A percentile compares a stretch with the other conserved stretches of the same genome.
phyloP scores from a whole-genome alignment of 805 yeast species.

The Ogataea methanolica region DNA sequence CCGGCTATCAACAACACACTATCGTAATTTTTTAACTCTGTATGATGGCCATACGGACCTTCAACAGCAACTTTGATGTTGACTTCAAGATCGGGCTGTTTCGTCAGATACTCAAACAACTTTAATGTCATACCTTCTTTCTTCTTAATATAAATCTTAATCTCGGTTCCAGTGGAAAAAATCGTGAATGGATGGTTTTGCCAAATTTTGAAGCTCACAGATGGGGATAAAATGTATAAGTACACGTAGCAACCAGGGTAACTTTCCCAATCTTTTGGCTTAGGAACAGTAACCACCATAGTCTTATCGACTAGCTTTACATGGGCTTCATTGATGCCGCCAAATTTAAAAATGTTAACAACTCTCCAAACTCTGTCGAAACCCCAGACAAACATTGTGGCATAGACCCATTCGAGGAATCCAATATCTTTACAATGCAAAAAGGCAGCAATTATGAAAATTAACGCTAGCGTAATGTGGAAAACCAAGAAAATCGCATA shows the following conservation, averaged over 20 bases:
- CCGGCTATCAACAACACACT: conserved; percentile 46
- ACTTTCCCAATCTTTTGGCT: conserved; percentile 41
- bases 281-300: conserved; percentile 31
- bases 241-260: conserved; percentile 59
- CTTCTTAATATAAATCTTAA: conserved; percentile 41
- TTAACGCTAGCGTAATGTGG: conserved; percentile 41
- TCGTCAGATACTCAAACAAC: conserved; percentile 27
- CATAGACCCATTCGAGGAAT: conserved; percentile 37
- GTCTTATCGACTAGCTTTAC: conserved; percentile 16
- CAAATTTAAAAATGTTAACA: conserved; percentile 27
- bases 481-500: conserved; percentile 42
- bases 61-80: conserved; percentile 36
- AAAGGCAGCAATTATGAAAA: conserved; percentile 45
- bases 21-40: conserved; percentile 37
- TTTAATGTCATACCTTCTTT: conserved; percentile 46
- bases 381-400: conserved; percentile 36
- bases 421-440: conserved; percentile 37
- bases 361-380: conserved; percentile 37
- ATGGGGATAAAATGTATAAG: conserved; percentile 37
- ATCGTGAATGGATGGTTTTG: conserved; percentile 64
- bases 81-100: conserved; percentile 13
- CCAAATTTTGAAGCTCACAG: conserved; percentile 40
- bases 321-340: conserved; percentile 19
- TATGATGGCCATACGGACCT: conserved; percentile 50
- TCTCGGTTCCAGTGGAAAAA: conserved; percentile 15